These are phyloP conservation scores for Mimosa pudica DNA, from an alignment of 306 rosid genomes.

Conservation along the genomic window DNA sequence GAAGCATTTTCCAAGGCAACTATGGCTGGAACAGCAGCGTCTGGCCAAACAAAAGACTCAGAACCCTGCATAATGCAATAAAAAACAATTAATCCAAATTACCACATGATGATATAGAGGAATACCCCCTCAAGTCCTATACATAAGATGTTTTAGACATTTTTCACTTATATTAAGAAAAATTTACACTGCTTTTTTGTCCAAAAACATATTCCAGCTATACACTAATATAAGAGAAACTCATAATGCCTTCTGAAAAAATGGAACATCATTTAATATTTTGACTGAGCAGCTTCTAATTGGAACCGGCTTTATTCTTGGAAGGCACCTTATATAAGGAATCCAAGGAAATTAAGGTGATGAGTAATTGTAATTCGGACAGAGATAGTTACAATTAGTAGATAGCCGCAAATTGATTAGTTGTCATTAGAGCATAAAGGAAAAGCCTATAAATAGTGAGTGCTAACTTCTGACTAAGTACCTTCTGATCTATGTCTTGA, in stretches of 20 bases:
- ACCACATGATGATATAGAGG: neutral
- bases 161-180: neutral
- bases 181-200: neutral
- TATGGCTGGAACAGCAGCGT: slow-evolving; percentile 73
- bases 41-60: slow-evolving; percentile 81
- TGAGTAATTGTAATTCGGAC: neutral
- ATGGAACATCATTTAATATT: neutral
- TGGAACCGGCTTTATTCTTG: neutral
- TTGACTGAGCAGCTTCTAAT: neutral
- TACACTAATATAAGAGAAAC: neutral
- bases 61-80: slow-evolving; percentile 50
- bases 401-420: too few relatives aligned
- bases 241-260: neutral
- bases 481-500: slow-evolving; percentile 60
- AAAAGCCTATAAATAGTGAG: too few relatives aligned
- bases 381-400: too few relatives aligned
- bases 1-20: slow-evolving; percentile 84
- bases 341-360: neutral
- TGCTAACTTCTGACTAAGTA: slow-evolving; percentile 27
- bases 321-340: neutral
- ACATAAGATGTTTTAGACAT: neutral
- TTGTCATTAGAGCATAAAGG: too few relatives aligned
- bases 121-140: neutral
- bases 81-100: slow-evolving; percentile 22
- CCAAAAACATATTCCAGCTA: neutral